phyloP scores from a whole-genome alignment of 257 asterid genomes.

The Parsonsia alboflavescens region DNA sequence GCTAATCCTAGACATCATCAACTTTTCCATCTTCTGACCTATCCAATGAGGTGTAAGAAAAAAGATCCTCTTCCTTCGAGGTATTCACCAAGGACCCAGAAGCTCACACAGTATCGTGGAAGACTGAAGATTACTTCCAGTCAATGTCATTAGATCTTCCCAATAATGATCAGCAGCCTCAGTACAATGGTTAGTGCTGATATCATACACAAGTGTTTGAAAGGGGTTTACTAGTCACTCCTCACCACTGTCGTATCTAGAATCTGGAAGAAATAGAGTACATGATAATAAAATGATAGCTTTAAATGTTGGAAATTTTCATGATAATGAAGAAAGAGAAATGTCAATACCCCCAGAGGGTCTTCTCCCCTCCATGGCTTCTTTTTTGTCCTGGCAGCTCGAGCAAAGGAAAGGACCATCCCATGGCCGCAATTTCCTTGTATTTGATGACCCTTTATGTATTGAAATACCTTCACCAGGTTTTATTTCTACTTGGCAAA shows the following conservation, averaged over 20 bases:
- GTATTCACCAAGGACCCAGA: conserved; percentile 47
- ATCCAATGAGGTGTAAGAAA: conserved; percentile 23
- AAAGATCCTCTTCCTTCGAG: conserved; percentile 27
- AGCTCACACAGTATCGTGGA: conserved; percentile 23
- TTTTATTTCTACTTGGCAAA: conserved; percentile 89
- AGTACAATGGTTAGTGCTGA: conserved; percentile 21
- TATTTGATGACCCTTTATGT: conserved; percentile 46
- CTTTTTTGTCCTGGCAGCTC: conserved; percentile 92
- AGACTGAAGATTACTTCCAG: conserved; percentile 20
- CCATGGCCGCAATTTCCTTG: conserved; percentile 84
- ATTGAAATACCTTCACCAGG: conserved; percentile 93
- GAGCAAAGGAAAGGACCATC: conserved; percentile 94
- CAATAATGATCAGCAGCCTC: conserved; percentile 26
- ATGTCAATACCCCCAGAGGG: conserved; percentile 62
- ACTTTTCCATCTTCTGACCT: conserved; percentile 30
- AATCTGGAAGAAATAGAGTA: conserved; percentile 43
- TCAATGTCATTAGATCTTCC: conserved; percentile 30
- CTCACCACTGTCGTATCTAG: conserved; percentile 55
- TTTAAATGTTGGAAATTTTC: conserved; percentile 5
- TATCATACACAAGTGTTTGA: conserved; percentile 9
- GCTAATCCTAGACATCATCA: conserved; percentile 28
- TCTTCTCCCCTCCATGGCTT: conserved; percentile 96
- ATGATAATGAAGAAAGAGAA: conserved; percentile 7
- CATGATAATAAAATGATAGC: conserved; percentile 14
- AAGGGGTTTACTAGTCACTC: conserved; percentile 53